phyloP scores from a whole-genome alignment of 1,284 basidiomycete species.

The Caloboletus inedulis region DNA sequence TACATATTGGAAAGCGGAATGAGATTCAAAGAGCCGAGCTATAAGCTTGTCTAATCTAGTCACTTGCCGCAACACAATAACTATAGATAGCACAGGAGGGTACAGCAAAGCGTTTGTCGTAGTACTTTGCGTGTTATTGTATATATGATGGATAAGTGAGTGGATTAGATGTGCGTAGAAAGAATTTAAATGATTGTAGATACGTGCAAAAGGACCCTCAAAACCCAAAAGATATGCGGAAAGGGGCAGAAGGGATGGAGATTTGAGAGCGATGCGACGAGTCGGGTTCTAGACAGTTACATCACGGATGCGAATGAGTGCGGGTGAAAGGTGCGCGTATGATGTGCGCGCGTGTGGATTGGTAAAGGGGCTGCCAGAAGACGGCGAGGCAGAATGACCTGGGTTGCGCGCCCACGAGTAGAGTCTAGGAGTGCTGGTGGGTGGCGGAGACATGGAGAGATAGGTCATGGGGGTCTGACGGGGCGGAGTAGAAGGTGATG shows the following conservation, averaged over 20 bases:
- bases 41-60: constrained; percentile 30
- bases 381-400: constrained; percentile 27
- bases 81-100: constrained; percentile 35
- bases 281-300: constrained; percentile 22
- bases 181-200: constrained; percentile 28
- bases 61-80: constrained; percentile 31
- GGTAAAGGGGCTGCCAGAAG: constrained; percentile 40
- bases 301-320: constrained; percentile 32
- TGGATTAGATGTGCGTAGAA: constrained; percentile 33
- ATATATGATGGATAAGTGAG: constrained; percentile 38
- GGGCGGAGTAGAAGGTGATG: constrained; percentile 29
- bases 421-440: constrained; percentile 45
- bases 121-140: constrained; percentile 26
- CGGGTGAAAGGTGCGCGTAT: constrained; percentile 42
- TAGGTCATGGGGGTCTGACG: constrained; percentile 30
- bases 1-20: constrained; percentile 16
- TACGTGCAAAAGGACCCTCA: constrained; percentile 10
- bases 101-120: constrained; percentile 31
- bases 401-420: constrained; percentile 38
- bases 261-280: constrained; percentile 2
- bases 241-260: neutral
- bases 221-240: constrained; percentile 9
- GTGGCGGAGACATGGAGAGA: constrained; percentile 46
- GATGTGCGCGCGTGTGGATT: constrained; percentile 50
- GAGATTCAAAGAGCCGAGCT: constrained; percentile 16